Evolutionary conservation across 257 asterid genomes (phyloP).

Genomic region (Gentiana macrophylla): DNA sequence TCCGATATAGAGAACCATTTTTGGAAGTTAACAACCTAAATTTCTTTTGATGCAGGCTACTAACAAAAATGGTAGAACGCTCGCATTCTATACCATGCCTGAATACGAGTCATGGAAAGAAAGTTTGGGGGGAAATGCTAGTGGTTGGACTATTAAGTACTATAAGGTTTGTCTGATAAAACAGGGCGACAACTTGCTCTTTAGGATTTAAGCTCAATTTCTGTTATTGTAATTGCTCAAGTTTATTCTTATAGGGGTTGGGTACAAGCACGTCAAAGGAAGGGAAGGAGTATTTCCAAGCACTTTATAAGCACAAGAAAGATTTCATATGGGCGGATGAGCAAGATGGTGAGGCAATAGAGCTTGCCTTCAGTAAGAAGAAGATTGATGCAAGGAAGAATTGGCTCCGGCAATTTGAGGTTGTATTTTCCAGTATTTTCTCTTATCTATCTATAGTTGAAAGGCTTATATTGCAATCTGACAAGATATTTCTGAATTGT

Average conservation of each 20-base stretch:
- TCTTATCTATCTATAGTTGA: too few species aligned
- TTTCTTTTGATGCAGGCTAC: conserved; percentile 42
- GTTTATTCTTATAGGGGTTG: conserved; percentile 57
- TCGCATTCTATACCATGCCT: conserved; percentile 84
- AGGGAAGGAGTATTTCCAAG: conserved; percentile 85
- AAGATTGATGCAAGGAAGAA: conserved; percentile 91
- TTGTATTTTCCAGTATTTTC: background rate
- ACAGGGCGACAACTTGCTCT: background rate
- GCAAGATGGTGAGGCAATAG: conserved; percentile 90
- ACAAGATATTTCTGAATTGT: background rate
- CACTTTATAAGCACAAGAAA: conserved; percentile 72
- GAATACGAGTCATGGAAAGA: conserved; percentile 87
- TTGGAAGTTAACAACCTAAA: background rate
- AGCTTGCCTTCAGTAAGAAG: conserved; percentile 96
- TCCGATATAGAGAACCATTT: background rate
- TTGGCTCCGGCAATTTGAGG: conserved; percentile 95
- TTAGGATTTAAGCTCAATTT: background rate
- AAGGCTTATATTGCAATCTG: background rate
- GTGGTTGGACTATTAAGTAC: conserved; percentile 85
- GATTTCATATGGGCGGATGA: conserved; percentile 77
- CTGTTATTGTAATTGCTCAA: conserved; percentile 4
- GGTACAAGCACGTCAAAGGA: conserved; percentile 91
- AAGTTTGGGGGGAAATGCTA: conserved; percentile 44
- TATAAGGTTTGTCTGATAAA: conserved; percentile 62
- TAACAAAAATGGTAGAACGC: conserved; percentile 34